Evolutionary conservation across 2,329 filamentous ascomycete genomes (phyloP).

Genomic region (Cladosporium sphaerospermum): DNA sequence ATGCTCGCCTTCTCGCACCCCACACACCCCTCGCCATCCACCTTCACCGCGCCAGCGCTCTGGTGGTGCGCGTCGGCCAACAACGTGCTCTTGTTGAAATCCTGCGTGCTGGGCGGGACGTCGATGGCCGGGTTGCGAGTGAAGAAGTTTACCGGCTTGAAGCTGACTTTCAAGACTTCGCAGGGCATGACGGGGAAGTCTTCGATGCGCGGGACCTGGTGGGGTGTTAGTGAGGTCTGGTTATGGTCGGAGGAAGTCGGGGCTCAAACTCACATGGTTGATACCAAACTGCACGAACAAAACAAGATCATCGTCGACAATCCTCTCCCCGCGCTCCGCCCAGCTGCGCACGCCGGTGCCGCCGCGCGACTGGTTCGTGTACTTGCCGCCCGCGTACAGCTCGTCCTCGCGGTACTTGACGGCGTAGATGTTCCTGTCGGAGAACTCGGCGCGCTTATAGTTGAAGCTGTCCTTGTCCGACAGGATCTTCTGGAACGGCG

Average conservation of each 20-base stretch:
- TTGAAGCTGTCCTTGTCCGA: slow-evolving; percentile 49
- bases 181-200: slow-evolving; percentile 56
- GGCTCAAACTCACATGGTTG: slow-evolving; percentile 38
- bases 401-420: slow-evolving; percentile 53
- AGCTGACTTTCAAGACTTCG: slow-evolving; percentile 51
- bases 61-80: slow-evolving; percentile 29
- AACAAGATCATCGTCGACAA: slow-evolving; percentile 52
- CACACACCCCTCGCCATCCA: slow-evolving; percentile 29
- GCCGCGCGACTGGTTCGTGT: slow-evolving; percentile 55
- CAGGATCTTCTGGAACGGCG: slow-evolving; percentile 46
- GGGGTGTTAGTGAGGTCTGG: slow-evolving; percentile 7
- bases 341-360: slow-evolving; percentile 43
- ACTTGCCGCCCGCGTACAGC: slow-evolving; percentile 54
- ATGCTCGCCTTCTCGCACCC: background rate
- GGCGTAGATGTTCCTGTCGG: slow-evolving; percentile 54
- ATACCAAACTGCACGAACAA: slow-evolving; percentile 53
- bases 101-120: slow-evolving; percentile 47
- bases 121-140: slow-evolving; percentile 53
- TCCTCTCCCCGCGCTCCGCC: slow-evolving; percentile 47
- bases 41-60: slow-evolving; percentile 27
- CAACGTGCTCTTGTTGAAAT: slow-evolving; percentile 38
- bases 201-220: slow-evolving; percentile 45
- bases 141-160: slow-evolving; percentile 56
- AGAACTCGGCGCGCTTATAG: slow-evolving; percentile 54
- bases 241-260: background rate